Base-by-base conservation (phyloP, 139 green algal species). In the Ostreobium quekettii region DNA sequence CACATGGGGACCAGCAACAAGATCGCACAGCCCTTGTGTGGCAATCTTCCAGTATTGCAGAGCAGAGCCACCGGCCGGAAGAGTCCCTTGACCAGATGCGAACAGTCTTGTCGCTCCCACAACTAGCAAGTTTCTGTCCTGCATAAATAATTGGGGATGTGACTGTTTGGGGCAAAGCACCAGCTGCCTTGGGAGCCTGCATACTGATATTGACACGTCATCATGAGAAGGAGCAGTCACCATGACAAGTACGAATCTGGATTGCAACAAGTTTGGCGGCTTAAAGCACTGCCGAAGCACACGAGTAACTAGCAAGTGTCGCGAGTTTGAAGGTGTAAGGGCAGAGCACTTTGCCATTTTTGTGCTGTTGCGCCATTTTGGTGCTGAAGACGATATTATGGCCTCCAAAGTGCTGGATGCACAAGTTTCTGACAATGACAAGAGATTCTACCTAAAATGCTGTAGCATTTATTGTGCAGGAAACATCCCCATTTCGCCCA, bases 81-180 rank as follows among this genome's bases (percentile, higher is more conserved):
- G 22, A 31, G 5, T 64, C 62, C 26, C 47, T 68, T 2, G 36
- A 48, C 92, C 92, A 98, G 36, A 98, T 84, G 2, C 90, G 75
- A 11, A 98, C 91, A 2, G 88, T 95, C 39, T 82, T 88, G 71
- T 98, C 92, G 6, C 85, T 82, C 36, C 89, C 86, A 71, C 91
- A 98, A 69, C 79, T 93, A 3, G 93, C 92, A 5, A 98, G 71
- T 36, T 74, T 71, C 7, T 81, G 62, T 1, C 92, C 91, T 91
- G 75, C 37, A 62, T 24, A 22, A 24, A 3, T 1, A 2, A 39
- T 60, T 24, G n/a, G 11, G 53, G 37, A 33, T 8, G 30, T 22
- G 38, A 38, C 36, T 19, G 36, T 11, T 36, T n/a, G 8, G 24
- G 29, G 22, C 7, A 15, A 31, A 36, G 36, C 32, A 53, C n/a